Conservation (phyloP, 1,139 yeast genomes). For the Meyerozyma sp. region DNA sequence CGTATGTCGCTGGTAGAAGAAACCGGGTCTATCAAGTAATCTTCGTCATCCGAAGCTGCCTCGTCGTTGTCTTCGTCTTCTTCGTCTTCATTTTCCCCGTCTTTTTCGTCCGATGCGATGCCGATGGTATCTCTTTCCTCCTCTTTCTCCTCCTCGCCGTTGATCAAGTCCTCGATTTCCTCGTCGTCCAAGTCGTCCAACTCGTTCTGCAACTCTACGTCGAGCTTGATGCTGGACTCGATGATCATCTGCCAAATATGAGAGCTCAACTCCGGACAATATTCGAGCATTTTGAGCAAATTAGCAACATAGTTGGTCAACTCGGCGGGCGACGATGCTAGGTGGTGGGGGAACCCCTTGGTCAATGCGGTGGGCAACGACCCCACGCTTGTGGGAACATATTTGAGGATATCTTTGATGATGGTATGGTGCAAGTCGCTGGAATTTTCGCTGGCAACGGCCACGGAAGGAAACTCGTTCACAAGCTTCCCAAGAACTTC, state of each 20-base stretch:
- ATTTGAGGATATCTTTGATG: conserved; percentile 55
- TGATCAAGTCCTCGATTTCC: conserved; percentile 60
- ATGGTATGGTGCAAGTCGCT: conserved; percentile 61
- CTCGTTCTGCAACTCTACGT: conserved; percentile 90
- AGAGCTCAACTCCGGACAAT: conserved; percentile 70
- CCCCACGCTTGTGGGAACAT: conserved; percentile 77
- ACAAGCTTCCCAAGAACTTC: conserved; percentile 70
- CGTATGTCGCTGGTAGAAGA: conserved; percentile 51
- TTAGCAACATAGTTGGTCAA: conserved; percentile 64
- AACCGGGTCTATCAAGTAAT: conserved; percentile 30
- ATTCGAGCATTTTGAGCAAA: conserved; percentile 51
- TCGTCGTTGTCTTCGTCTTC: conserved; percentile 18
- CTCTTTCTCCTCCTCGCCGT: conserved; percentile 37
- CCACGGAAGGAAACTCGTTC: conserved; percentile 43
- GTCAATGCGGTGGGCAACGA: conserved; percentile 57
- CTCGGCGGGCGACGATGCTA: conserved; percentile 48
- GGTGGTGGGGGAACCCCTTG: conserved; percentile 71
- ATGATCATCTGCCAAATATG: conserved; percentile 76
- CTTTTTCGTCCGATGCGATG: conserved; percentile 13
- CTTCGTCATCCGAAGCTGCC: conserved; percentile 15
- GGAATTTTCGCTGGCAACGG: conserved; percentile 4
- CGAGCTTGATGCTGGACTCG: conserved; percentile 78
- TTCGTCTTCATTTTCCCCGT: conserved; percentile 15
- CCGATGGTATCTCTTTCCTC: conserved; percentile 14
- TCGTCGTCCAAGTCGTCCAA: conserved; percentile 78